Evolutionary conservation across 139 green algal genomes (phyloP), one percentile per base, ranked within the genome.

Genomic region (Coelastrella sp.): DNA sequence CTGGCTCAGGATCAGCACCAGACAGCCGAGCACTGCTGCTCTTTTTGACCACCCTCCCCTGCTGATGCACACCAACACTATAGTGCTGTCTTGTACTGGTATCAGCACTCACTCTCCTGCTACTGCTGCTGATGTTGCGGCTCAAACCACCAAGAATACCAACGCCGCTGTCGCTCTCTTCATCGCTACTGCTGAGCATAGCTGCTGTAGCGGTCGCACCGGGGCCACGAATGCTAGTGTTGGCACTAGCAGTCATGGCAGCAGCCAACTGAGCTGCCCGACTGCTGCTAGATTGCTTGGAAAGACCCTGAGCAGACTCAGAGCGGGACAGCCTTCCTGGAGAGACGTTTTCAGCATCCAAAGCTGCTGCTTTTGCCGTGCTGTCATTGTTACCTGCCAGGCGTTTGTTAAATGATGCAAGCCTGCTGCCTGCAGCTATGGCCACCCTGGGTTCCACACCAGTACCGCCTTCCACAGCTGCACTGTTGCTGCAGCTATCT

Each of bases 171-270:
- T 73, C 19, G 57, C 58, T 85, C 79, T 85, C 79, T 19, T 85
- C 79, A 85, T 73, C 79, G 19, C 79, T 85, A 11, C 79, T 85
- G 79, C 79, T 85, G 56, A 61, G 22, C 17, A 85, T 4, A 16
- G 22, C 60, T 13, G 57, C 60, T 47, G 61, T 57, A 5, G 79
- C 57, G 56, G 56, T 57, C 3, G 5, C 79, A 76, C 3, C 7
- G 2, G 5, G 14, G 1, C 2, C 10, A 22, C 16, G 16, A 17
- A 32, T 22, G 68, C 68, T 47, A 6, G 3, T 17, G 22, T 76
- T 76, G 68, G 14, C 68, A 76, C n/a, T 47, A 22, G 32, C 32
- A 47, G 32, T 47, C 32, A 47, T 47, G 0, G 79, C 79, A 66
- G 79, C 79, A 66, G 79, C 79, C 5, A 61, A 22, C 13, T 60